A percentile compares a stretch with the other conserved stretches of the same genome.
phyloP scores from a whole-genome alignment of 2,329 filamentous ascomycete species.

The Colletotrichum spinosum region DNA sequence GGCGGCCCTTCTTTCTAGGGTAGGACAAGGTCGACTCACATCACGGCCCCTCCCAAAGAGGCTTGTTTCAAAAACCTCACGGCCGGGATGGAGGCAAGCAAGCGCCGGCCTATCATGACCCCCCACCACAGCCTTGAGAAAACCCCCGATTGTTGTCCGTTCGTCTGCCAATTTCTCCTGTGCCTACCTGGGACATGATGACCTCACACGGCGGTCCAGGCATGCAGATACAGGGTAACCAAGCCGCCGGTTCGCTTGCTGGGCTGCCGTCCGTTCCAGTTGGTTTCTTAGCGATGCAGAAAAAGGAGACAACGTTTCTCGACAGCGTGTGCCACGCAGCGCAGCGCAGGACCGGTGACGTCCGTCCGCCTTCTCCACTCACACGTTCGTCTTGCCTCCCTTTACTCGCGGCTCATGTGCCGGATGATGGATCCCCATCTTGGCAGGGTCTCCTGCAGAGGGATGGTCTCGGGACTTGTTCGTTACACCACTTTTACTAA shows the following conservation, averaged over 20 bases:
- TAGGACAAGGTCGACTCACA: conserved; percentile 2
- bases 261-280: too few species aligned
- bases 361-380: conserved; percentile 8
- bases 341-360: conserved; percentile 22
- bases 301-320: neutral
- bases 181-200: conserved; percentile 11
- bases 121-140: too few species aligned
- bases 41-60: conserved; percentile 23
- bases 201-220: conserved; percentile 23
- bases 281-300: too few species aligned
- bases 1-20: neutral
- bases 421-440: conserved; percentile 14
- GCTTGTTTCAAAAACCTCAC: conserved; percentile 36
- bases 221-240: conserved; percentile 2
- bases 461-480: conserved; percentile 10
- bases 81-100: neutral
- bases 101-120: conserved; percentile 21
- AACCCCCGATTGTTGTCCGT: too few species aligned
- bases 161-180: conserved; percentile 6
- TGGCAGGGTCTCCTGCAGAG: conserved; percentile 33
- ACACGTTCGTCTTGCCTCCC: conserved; percentile 5
- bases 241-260: conserved; percentile 6
- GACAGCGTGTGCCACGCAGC: conserved; percentile 28
- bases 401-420: conserved; percentile 6
- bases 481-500: conserved; percentile 12